These are phyloP conservation scores for Symmetrospora coprosmae DNA, from an alignment of 768 basidiomycete genomes.

Conservation along the genomic window DNA sequence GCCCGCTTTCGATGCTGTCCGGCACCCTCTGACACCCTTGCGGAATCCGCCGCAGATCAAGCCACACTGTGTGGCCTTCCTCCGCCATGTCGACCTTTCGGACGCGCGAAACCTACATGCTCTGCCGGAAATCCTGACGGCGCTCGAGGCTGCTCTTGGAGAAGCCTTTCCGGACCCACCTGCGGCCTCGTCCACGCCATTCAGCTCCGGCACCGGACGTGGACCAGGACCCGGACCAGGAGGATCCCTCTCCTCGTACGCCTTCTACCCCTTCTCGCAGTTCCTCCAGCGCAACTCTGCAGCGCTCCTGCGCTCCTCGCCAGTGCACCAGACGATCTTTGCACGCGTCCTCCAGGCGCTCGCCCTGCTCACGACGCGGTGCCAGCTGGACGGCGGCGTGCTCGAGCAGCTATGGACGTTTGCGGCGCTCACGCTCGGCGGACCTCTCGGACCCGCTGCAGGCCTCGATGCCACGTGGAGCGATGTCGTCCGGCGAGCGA, in stretches of 20 bases:
- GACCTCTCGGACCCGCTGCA: conserved; percentile 3
- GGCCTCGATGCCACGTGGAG: neutral
- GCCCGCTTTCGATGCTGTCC: neutral
- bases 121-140: neutral
- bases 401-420: conserved; percentile 16
- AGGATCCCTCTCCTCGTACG: neutral
- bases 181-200: neutral
- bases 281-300: conserved; percentile 6
- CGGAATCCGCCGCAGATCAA: conserved; percentile 17
- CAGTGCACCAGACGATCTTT: conserved; percentile 5
- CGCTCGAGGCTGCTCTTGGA: neutral
- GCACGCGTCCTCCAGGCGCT: neutral
- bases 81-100: conserved; percentile 1
- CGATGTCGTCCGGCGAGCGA: conserved; percentile 5
- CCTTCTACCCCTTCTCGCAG: conserved; percentile 18
- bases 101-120: neutral
- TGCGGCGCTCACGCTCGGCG: conserved; percentile 1
- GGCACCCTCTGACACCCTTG: neutral
- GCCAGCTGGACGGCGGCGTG: neutral
- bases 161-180: neutral
- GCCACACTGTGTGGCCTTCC: conserved; percentile 19
- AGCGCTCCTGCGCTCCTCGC: neutral
- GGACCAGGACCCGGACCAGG: neutral
- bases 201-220: neutral
- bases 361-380: neutral